phyloP scores from a whole-genome alignment of 192 early-diverging fungal genomes.

The Diversispora eburnea region DNA sequence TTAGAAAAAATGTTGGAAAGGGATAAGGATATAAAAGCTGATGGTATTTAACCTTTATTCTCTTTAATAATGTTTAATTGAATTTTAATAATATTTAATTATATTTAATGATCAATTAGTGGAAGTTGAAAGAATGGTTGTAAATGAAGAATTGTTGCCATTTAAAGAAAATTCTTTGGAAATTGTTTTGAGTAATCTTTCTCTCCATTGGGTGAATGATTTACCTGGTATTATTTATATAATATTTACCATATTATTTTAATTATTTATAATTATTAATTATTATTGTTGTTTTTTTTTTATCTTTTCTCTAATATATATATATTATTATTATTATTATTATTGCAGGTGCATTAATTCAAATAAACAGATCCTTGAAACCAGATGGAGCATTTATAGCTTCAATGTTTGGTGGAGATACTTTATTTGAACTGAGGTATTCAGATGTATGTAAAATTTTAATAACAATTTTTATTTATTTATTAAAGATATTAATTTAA shows the following conservation, averaged over 20 bases:
- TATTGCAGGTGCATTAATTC: conserved; percentile 64
- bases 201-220: conserved; percentile 97
- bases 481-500: background rate
- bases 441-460: background rate
- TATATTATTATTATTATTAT: background rate
- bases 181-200: conserved; percentile 78
- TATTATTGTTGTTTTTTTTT: background rate
- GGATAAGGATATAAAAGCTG: conserved; percentile 51
- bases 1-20: conserved; percentile 49
- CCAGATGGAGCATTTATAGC: conserved; percentile 93
- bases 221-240: conserved; percentile 56
- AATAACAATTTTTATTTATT: background rate
- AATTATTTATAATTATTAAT: background rate
- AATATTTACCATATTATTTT: background rate
- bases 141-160: conserved; percentile 81
- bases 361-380: conserved; percentile 75
- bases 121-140: conserved; percentile 67
- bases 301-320: background rate
- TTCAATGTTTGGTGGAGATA: conserved; percentile 92
- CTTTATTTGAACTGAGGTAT: conserved; percentile 87
- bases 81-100: background rate
- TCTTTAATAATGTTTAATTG: background rate
- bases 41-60: conserved; percentile 30
- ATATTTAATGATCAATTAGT: conserved; percentile 38
- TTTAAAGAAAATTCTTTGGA: conserved; percentile 86